Percentiles rank a stretch among this genome's conserved stretches.
Evolutionary conservation across 768 basidiomycete species (phyloP).

Genomic region (Asterophora parasitica): DNA sequence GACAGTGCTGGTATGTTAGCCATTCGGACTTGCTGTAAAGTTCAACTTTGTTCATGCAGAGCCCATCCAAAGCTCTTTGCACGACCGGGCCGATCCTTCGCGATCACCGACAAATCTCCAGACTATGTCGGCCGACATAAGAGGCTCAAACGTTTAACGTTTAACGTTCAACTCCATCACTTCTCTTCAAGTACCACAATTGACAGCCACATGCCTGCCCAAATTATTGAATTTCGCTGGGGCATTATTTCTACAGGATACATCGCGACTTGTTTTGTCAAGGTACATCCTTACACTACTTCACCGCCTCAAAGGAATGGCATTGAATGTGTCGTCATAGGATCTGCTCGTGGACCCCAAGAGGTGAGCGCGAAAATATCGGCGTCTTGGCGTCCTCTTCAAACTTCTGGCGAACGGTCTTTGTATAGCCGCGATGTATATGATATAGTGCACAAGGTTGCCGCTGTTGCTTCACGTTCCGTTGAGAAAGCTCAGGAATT

Average conservation of each 20-base stretch:
- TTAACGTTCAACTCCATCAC: too few relatives aligned
- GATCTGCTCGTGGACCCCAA: conserved; percentile 74
- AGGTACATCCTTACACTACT: conserved; percentile 40
- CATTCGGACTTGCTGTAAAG: not conserved
- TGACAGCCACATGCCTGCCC: conserved; percentile 25
- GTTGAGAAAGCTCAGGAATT: conserved; percentile 67
- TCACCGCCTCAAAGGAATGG: not conserved
- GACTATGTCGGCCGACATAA: too few relatives aligned
- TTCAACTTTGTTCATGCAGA: too few relatives aligned
- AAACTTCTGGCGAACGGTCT: not conserved
- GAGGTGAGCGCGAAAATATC: conserved; percentile 34
- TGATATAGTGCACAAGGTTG: conserved; percentile 64
- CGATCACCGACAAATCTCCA: not conserved
- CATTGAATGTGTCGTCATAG: conserved; percentile 31
- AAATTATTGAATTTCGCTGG: conserved; percentile 59
- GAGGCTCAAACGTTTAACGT: too few relatives aligned
- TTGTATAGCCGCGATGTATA: conserved; percentile 53
- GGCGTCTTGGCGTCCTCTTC: not conserved
- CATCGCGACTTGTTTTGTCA: conserved; percentile 65
- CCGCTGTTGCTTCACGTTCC: conserved; percentile 74
- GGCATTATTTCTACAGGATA: conserved; percentile 82
- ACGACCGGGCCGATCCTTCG: conserved; percentile 2
- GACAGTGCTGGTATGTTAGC: conserved; percentile 30
- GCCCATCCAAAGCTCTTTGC: not conserved
- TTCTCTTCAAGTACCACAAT: not conserved